These are phyloP conservation scores for Yamadazyma taylorii DNA, from an alignment of 1,139 yeast genomes.

Conservation along the genomic window DNA sequence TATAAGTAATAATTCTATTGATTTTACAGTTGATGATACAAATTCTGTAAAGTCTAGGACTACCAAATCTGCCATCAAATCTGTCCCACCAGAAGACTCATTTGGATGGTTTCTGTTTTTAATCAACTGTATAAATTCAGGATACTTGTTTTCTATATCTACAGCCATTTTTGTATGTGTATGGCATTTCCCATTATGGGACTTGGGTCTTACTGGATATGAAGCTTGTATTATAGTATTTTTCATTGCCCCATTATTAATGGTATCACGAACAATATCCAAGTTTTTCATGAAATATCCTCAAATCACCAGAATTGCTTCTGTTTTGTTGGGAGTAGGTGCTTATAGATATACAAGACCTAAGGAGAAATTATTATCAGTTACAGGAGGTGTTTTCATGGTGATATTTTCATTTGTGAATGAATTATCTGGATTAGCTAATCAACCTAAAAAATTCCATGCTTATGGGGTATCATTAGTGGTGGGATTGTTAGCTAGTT, in stretches of 20 bases:
- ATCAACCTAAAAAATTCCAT: constrained; percentile 42
- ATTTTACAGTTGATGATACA: constrained; percentile 7
- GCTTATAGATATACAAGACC: constrained; percentile 71
- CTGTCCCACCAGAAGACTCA: no score
- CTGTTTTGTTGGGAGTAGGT: constrained; percentile 72
- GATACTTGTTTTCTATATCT: constrained; percentile 78
- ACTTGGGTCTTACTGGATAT: constrained; percentile 95
- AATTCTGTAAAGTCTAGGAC: no score
- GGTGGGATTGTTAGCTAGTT: constrained; percentile 71
- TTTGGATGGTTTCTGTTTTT: constrained; percentile 43
- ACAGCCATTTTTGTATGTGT: constrained; percentile 82
- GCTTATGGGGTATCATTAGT: constrained; percentile 63
- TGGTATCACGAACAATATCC: constrained; percentile 55
- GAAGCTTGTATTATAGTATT: constrained; percentile 66
- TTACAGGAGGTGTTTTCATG: constrained; percentile 67
- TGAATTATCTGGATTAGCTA: constrained; percentile 48
- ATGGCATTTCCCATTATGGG: constrained; percentile 98
- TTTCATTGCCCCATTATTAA: constrained; percentile 57
- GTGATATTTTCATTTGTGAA: constrained; percentile 62
- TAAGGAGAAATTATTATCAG: constrained; percentile 60
- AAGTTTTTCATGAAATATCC: constrained; percentile 41
- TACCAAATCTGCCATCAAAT: no score
- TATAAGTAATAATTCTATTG: constrained; percentile 13
- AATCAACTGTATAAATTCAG: constrained; percentile 55
- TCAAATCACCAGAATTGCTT: constrained; percentile 49